Evolutionary conservation across 2,329 filamentous ascomycete genomes (phyloP).

Genomic region (Curvularia spicifera): DNA sequence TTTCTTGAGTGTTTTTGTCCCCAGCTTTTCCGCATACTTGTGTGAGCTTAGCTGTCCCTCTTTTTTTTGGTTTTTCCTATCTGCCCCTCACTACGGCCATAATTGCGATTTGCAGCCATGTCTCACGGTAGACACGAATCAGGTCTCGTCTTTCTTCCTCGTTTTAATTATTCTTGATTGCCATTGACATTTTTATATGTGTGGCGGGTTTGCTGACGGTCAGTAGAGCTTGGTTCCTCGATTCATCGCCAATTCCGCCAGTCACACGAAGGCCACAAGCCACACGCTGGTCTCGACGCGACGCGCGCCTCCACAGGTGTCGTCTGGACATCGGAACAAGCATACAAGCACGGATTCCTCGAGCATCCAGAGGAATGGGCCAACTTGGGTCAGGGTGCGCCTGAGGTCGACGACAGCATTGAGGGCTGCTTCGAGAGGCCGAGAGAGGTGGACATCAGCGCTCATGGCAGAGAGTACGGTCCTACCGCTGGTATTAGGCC

Average conservation of each 20-base stretch:
- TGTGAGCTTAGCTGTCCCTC: not conserved
- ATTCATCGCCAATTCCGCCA: conserved; percentile 88
- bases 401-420: conserved; percentile 93
- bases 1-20: not conserved
- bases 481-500: conserved; percentile 94
- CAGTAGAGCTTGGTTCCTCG: conserved; percentile 76
- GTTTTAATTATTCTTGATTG: not conserved
- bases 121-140: conserved; percentile 14
- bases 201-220: not conserved
- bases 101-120: conserved; percentile 1
- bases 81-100: not conserved
- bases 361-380: conserved; percentile 86
- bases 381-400: conserved; percentile 91
- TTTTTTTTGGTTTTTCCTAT: not conserved
- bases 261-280: conserved; percentile 88
- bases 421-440: conserved; percentile 86
- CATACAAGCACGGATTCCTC: conserved; percentile 84
- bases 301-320: conserved; percentile 90
- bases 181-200: not conserved
- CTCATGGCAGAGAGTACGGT: conserved; percentile 83
- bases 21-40: not conserved
- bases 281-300: conserved; percentile 89
- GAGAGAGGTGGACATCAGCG: conserved; percentile 75
- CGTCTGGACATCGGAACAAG: conserved; percentile 89
- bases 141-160: conserved; percentile 7